Evolutionary conservation across 2,329 filamentous ascomycete species (phyloP).

Genomic region (Ophiocordyceps polyrhachis-furcata): DNA sequence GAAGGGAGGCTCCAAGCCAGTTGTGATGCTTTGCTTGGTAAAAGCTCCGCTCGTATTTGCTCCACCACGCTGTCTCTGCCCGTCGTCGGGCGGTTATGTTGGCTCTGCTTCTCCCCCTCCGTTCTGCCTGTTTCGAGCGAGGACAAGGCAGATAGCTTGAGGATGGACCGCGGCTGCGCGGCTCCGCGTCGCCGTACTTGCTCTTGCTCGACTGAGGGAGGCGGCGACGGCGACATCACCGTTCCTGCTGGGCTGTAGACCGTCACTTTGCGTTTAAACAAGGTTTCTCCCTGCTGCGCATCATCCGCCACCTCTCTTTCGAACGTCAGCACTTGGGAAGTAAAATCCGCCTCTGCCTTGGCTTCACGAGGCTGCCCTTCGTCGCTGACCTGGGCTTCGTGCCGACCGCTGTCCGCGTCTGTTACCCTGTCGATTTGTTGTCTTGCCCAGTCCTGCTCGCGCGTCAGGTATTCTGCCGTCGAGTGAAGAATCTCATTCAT

Average conservation of each 20-base stretch:
- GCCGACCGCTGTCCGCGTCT: background rate
- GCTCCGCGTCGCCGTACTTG: conserved; percentile 15
- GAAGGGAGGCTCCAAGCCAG: conserved; percentile 7
- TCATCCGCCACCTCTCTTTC: background rate
- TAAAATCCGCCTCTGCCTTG: background rate
- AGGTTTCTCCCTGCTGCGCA: background rate
- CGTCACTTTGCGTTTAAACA: conserved; percentile 11
- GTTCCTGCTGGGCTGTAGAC: conserved; percentile 12
- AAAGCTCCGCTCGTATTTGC: conserved; percentile 10
- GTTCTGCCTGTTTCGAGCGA: conserved; percentile 2
- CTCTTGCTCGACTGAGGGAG: conserved; percentile 18
- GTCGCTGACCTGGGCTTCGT: background rate
- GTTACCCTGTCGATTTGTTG: conserved; percentile 5
- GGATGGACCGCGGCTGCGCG: conserved; percentile 13
- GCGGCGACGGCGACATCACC: conserved; percentile 6
- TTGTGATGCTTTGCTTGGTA: conserved; percentile 2
- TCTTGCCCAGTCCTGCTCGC: conserved; percentile 13
- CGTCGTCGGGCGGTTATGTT: conserved; percentile 5
- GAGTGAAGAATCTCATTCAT: conserved; percentile 11
- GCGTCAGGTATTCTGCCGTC: conserved; percentile 10
- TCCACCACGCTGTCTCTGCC: conserved; percentile 7
- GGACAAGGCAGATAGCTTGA: conserved; percentile 9
- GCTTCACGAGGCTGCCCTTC: background rate
- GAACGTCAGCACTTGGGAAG: background rate
- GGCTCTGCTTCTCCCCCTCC: conserved; percentile 1